Percentiles rank a stretch among this genome's conserved stretches.
Evolutionary conservation across 768 basidiomycete genomes (phyloP).

Genomic region (Artomyces pyxidatus): DNA sequence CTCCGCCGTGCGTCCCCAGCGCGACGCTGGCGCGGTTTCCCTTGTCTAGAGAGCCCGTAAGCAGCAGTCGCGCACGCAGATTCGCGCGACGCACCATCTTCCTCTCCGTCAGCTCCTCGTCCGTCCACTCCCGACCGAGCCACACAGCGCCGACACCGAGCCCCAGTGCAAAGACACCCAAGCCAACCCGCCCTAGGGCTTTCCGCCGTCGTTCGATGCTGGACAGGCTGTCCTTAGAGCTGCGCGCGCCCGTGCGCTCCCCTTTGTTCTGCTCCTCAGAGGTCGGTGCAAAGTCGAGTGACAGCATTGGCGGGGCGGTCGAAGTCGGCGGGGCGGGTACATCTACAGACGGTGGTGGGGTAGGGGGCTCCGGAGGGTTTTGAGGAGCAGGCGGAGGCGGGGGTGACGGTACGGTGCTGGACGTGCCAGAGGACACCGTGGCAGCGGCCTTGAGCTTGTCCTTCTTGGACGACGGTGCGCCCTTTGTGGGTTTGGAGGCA

Average conservation of each 20-base stretch:
- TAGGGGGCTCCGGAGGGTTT: conserved; percentile 1
- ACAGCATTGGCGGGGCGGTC: conserved; percentile 21
- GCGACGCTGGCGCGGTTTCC: conserved; percentile 50
- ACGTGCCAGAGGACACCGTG: background rate
- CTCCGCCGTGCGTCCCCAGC: conserved; percentile 56
- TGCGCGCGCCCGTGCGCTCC: conserved; percentile 66
- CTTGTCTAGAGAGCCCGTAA: conserved; percentile 32
- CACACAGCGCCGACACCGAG: conserved; percentile 51
- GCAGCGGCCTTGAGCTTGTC: background rate
- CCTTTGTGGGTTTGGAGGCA: background rate
- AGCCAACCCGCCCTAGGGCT: conserved; percentile 43
- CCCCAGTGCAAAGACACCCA: conserved; percentile 47
- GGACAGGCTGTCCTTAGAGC: conserved; percentile 70
- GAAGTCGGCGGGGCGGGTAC: conserved; percentile 24
- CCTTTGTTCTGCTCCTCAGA: conserved; percentile 34
- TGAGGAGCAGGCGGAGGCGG: background rate
- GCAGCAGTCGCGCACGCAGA: background rate
- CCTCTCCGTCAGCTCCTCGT: conserved; percentile 56
- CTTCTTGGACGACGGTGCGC: conserved; percentile 1
- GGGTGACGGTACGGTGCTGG: background rate
- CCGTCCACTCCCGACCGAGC: conserved; percentile 74
- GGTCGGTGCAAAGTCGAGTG: conserved; percentile 54
- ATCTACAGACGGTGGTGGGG: background rate
- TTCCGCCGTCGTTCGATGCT: conserved; percentile 68
- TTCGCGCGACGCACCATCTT: conserved; percentile 41